Evolutionary conservation across 352 stramenopile species (phyloP).

Genomic region (Thraustotheca clavata): DNA sequence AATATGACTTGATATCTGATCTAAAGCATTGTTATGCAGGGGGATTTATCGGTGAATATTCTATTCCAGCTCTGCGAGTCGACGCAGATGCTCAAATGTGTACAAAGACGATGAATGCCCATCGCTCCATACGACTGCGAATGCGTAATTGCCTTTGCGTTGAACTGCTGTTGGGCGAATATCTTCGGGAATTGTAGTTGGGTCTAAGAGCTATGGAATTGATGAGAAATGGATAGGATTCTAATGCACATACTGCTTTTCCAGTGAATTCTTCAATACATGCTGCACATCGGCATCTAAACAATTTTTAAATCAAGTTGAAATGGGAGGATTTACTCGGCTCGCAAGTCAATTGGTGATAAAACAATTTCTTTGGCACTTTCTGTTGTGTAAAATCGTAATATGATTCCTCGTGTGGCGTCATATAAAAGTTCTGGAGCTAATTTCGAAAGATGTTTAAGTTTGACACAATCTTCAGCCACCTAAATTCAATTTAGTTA

Average conservation of each 20-base stretch:
- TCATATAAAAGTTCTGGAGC: constrained; percentile 75
- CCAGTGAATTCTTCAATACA: constrained; percentile 85
- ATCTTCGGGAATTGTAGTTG: constrained; percentile 55
- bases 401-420: constrained; percentile 64
- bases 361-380: constrained; percentile 67
- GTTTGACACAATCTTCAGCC: constrained; percentile 64
- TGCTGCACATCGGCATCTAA: constrained; percentile 71
- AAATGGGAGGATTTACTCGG: constrained; percentile 32
- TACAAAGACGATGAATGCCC: constrained; percentile 95
- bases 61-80: constrained; percentile 25
- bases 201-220: constrained; percentile 52
- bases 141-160: constrained; percentile 96
- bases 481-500: constrained; percentile 32
- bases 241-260: constrained; percentile 38
- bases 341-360: constrained; percentile 62
- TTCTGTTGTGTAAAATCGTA: constrained; percentile 61
- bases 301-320: not conserved
- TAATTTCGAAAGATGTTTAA: constrained; percentile 59
- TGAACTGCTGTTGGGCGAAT: constrained; percentile 75
- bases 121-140: constrained; percentile 96
- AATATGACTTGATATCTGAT: no score
- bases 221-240: not conserved
- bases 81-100: constrained; percentile 86
- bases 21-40: no score
- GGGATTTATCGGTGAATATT: no score